Evolutionary conservation across 345 rosid species (phyloP).

Genomic region (Eucalyptus polybractea): DNA sequence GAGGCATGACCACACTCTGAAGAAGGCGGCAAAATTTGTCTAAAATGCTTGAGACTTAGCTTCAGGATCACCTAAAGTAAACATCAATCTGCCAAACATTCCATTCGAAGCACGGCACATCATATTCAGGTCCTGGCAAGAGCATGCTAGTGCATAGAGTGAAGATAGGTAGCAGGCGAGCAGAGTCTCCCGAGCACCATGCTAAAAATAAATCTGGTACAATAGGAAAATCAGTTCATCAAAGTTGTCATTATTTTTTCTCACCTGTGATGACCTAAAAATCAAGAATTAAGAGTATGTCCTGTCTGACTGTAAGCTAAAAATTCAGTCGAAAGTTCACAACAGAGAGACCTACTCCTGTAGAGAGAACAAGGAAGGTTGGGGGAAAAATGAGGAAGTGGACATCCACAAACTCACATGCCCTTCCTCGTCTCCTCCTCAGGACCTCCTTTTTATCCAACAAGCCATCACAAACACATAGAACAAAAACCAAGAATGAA

Average conservation of each 20-base stretch:
- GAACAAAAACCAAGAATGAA: constrained; percentile 91
- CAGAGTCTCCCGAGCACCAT: background rate
- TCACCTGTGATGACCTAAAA: background rate
- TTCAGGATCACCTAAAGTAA: background rate
- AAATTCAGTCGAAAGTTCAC: background rate
- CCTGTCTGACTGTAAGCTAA: background rate
- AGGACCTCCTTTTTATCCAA: background rate
- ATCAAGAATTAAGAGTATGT: background rate
- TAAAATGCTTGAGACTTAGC: background rate
- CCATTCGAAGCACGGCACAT: background rate
- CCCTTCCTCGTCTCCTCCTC: background rate
- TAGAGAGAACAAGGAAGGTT: background rate
- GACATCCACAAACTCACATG: background rate
- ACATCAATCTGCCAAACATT: background rate
- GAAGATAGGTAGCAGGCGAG: background rate
- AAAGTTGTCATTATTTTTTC: background rate
- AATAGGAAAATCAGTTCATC: background rate
- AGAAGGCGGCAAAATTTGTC: background rate
- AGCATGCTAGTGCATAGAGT: background rate
- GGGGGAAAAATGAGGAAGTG: background rate
- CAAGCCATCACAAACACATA: constrained; percentile 9
- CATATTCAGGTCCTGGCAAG: background rate
- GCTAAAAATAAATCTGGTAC: background rate
- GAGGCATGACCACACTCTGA: background rate
- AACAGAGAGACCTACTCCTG: background rate